Percentiles rank a stretch among this genome's conserved stretches.
Evolutionary conservation across 305 asterid genomes (phyloP).

Genomic region (Andrographis paniculata): DNA sequence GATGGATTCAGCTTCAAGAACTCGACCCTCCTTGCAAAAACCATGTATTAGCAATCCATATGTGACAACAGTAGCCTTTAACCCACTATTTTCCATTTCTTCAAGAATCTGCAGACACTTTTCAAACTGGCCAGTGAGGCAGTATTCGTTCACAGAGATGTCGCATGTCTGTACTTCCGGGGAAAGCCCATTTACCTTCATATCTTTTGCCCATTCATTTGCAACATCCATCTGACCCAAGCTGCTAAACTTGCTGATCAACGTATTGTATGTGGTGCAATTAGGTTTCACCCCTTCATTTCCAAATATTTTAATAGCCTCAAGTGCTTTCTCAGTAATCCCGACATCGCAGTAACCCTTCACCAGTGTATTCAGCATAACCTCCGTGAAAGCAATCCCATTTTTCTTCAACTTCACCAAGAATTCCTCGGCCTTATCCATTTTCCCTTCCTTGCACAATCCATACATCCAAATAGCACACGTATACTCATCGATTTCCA

Average conservation of each 20-base stretch:
- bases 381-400: conserved; percentile 45
- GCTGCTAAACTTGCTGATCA: conserved; percentile 37
- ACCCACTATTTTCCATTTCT: conserved; percentile 52
- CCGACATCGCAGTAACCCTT: conserved; percentile 60
- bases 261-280: conserved; percentile 51
- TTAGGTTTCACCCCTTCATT: conserved; percentile 43
- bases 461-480: conserved; percentile 52
- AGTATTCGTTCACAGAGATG: conserved; percentile 59
- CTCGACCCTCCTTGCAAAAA: conserved; percentile 60
- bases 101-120: conserved; percentile 65
- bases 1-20: conserved; percentile 58
- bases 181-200: conserved; percentile 44
- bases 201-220: conserved; percentile 43
- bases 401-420: conserved; percentile 39
- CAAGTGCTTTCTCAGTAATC: conserved; percentile 40
- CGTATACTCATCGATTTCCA: conserved; percentile 37
- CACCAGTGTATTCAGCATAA: conserved; percentile 48
- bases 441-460: conserved; percentile 55
- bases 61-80: conserved; percentile 49
- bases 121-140: conserved; percentile 40
- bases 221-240: conserved; percentile 52
- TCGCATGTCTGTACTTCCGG: conserved; percentile 56
- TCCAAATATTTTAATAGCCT: conserved; percentile 44
- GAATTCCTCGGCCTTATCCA: conserved; percentile 49
- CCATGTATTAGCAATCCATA: conserved; percentile 60